These are phyloP conservation scores for Mallotus japonicus DNA, from an alignment of 441 rosid species.

Conservation along the genomic window DNA sequence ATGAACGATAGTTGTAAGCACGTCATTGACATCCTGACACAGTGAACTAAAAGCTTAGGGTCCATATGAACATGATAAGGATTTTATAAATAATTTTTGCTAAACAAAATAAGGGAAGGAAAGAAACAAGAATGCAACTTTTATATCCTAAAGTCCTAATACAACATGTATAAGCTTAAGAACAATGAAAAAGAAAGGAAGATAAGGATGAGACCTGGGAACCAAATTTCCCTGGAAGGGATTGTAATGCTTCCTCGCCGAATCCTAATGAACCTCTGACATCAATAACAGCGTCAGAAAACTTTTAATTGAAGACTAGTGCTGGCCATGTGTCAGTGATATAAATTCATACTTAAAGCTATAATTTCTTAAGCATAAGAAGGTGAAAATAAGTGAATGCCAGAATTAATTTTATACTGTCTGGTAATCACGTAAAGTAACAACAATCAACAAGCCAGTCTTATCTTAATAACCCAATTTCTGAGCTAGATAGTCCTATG, in stretches of 20 bases:
- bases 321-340: not conserved
- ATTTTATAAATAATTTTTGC: not conserved
- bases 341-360: not conserved
- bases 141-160: too few species aligned
- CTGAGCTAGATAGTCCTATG: too few species aligned
- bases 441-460: too few species aligned
- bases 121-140: too few species aligned
- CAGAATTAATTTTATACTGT: too few species aligned
- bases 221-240: slow-evolving; percentile 85
- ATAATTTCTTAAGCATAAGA: not conserved
- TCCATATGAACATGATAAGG: not conserved
- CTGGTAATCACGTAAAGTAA: too few species aligned
- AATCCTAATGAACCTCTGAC: slow-evolving; percentile 89
- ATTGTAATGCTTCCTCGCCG: slow-evolving; percentile 97
- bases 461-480: too few species aligned
- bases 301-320: slow-evolving; percentile 14
- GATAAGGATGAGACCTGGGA: slow-evolving; percentile 55
- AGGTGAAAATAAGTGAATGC: not conserved
- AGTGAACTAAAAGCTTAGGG: slow-evolving; percentile 14
- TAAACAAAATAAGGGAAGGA: too few species aligned
- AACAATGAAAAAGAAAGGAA: not conserved
- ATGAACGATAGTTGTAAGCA: slow-evolving; percentile 71
- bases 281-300: slow-evolving; percentile 27
- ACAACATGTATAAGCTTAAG: not conserved
- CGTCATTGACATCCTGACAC: slow-evolving; percentile 82